These are phyloP conservation scores for Lactarius trivialis DNA, from an alignment of 768 basidiomycete species.

Conservation along the genomic window DNA sequence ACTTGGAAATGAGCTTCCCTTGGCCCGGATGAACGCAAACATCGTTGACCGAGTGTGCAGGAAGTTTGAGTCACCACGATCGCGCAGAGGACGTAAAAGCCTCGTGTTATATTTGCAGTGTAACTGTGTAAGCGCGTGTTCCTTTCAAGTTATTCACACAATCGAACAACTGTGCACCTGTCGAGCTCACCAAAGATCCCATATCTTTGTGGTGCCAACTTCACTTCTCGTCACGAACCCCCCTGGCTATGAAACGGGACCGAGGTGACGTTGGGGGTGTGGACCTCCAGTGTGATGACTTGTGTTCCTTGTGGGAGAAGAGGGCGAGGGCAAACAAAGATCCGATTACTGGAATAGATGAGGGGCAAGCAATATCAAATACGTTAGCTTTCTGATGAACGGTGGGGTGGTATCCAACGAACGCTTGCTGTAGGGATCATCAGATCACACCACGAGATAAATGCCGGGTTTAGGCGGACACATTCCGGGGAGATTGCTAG, in stretches of 20 bases:
- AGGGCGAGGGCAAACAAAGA: constrained; percentile 36
- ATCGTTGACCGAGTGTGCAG: constrained; percentile 67
- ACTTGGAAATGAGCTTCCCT: constrained; percentile 98
- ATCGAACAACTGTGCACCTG: not conserved
- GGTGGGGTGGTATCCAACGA: constrained; percentile 72
- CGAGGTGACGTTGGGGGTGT: constrained; percentile 87
- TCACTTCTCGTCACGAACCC: constrained; percentile 95
- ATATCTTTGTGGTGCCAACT: constrained; percentile 95
- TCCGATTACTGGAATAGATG: constrained; percentile 45
- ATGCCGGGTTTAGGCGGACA: constrained; percentile 26
- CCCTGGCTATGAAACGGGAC: constrained; percentile 94
- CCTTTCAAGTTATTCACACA: constrained; percentile 30
- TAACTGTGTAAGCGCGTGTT: constrained; percentile 79
- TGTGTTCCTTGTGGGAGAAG: constrained; percentile 32
- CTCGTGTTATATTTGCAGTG: constrained; percentile 88
- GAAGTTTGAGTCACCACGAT: constrained; percentile 19
- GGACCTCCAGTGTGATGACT: constrained; percentile 86
- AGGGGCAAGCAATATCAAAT: constrained; percentile 75
- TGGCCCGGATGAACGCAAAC: constrained; percentile 97
- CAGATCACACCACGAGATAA: constrained; percentile 9
- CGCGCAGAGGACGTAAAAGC: constrained; percentile 33
- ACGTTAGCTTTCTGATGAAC: constrained; percentile 93
- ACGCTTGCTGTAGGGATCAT: constrained; percentile 58
- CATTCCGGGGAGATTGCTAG: constrained; percentile 97
- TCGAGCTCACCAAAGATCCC: constrained; percentile 82